Base-by-base conservation (phyloP, 148 eudicot species). In the Agrostemma githago region DNA sequence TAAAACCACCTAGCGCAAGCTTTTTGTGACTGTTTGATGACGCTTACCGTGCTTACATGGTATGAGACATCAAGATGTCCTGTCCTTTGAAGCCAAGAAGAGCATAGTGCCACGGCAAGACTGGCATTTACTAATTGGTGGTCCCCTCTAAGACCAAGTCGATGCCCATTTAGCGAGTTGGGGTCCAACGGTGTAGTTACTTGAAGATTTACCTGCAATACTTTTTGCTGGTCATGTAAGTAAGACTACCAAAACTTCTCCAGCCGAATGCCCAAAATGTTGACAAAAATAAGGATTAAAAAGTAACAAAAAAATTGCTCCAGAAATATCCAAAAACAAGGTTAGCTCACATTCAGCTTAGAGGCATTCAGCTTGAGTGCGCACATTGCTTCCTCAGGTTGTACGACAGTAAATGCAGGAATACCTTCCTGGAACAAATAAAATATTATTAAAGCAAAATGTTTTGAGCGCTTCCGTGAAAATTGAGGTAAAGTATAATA, bases 381-480 rank as follows among this genome's bases (percentile, higher is more conserved):
- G 9, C 17, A 58, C 97, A 92, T 90, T 58, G 99, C 99, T 84
- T 96, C 99, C 79, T 96, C 96, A 44, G 96, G 97, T 69, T 96
- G 99, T 76, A 88, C 86, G 43, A 89, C 97, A 67, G 97, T 96
- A 81, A 90, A 96, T 26, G 97, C 97, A 74, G 99, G 99, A 82
- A 85, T 85, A 76, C 91, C 91, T 71, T 78, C 83, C 99, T 92
- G 81, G 69, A 83, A 75, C 64, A 76, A 61, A 26, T 26, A 26
- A 26, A 26, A 26, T 26, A 26, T 26, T 26, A 26, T 1, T 26
- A 26, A 26, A 26, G 34, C 34, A 26, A 26, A 1, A 26, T 26
- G 34, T 26, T 26, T 26, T 1, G 34, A 26, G 34, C 34, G 34
- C 34, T 26, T 26, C 34, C 34, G 34, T 26, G 1, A 26, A 26